Base-by-base conservation (phyloP, 805 yeast species). In the Candida palmyrensis region DNA sequence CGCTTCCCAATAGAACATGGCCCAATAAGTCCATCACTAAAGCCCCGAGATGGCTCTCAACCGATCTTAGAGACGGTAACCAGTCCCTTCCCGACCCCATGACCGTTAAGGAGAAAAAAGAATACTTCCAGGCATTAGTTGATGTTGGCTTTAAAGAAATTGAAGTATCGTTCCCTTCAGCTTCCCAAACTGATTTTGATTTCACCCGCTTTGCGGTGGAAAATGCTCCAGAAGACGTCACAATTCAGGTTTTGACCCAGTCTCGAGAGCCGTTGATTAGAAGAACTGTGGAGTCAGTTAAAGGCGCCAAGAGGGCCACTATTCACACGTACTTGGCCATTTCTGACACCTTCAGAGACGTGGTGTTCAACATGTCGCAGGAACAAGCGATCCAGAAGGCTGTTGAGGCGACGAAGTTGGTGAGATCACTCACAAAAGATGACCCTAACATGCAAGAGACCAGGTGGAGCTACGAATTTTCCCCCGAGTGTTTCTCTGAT, bases 41-140 rank as follows among this genome's bases (percentile, higher is more conserved):
- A 51, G 73, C 88, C 3, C 94, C 94, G 14, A 66, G 92, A 44
- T 83, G 92, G 92, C 64, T 84, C 29, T 79, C 89, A 14, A 83
- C 94, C 3, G 94, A 84, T 50, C 67, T 83, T 40, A 72, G 94
- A 48, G 94, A 83, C 51, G 94, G 94, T 20, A 83, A 83, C 57
- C 92, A 83, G 61, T 79, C 89, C 5, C 68, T 83, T 44, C 90
- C 92, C 0, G 92, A 83, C 51, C 94, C 92, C 34, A 83, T 83
- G 94, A 68, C 82, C n/a, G 66, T 82, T 27, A 79, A 65, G n/a
- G 89, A 83, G 48, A 83, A 83, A 59, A 78, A 78, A 49, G 73
- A 66, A 35, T 83, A 79, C 58, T 82, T 82, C 55, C 61, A 73
- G 35, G 79, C 81, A 53, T 64, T 83, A 26, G 71, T 82, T 11